Evolutionary conservation across 2,329 filamentous ascomycete species (phyloP).

Genomic region (Calonectria leucothoes): DNA sequence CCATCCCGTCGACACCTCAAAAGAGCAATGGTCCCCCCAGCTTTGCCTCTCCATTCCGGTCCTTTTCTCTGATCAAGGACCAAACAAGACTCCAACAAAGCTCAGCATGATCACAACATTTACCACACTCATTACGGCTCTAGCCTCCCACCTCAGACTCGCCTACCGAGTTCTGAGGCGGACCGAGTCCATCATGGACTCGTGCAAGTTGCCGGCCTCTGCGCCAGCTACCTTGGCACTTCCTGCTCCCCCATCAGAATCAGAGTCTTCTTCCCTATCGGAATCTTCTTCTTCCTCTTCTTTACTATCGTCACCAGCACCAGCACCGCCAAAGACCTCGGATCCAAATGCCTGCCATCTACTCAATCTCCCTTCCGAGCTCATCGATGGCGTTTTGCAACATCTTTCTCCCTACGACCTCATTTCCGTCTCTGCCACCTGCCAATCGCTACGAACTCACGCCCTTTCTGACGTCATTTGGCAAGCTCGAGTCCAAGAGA

Average conservation of each 20-base stretch:
- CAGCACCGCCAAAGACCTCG: neutral
- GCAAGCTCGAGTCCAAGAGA: conserved; percentile 75
- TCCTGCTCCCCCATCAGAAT: neutral
- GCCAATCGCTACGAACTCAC: conserved; percentile 68
- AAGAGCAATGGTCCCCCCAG: conserved; percentile 5
- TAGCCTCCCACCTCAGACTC: conserved; percentile 4
- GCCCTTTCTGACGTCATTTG: conserved; percentile 77
- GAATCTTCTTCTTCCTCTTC: neutral
- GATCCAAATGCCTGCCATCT: conserved; percentile 45
- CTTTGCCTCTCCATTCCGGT: neutral
- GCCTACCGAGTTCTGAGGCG: conserved; percentile 4
- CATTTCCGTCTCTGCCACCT: conserved; percentile 68
- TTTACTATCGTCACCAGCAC: neutral
- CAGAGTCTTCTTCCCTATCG: neutral
- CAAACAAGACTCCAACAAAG: conserved; percentile 5
- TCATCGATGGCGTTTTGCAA: conserved; percentile 78
- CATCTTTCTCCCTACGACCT: conserved; percentile 76
- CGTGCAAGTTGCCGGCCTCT: neutral
- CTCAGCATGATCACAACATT: conserved; percentile 4
- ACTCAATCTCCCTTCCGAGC: conserved; percentile 75
- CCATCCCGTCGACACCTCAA: neutral
- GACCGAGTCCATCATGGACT: neutral
- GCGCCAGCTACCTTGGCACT: neutral
- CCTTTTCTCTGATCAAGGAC: conserved; percentile 2
- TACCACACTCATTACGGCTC: neutral